These are phyloP conservation scores for Corchorus olitorius DNA, from an alignment of 345 rosid species.

Conservation along the genomic window DNA sequence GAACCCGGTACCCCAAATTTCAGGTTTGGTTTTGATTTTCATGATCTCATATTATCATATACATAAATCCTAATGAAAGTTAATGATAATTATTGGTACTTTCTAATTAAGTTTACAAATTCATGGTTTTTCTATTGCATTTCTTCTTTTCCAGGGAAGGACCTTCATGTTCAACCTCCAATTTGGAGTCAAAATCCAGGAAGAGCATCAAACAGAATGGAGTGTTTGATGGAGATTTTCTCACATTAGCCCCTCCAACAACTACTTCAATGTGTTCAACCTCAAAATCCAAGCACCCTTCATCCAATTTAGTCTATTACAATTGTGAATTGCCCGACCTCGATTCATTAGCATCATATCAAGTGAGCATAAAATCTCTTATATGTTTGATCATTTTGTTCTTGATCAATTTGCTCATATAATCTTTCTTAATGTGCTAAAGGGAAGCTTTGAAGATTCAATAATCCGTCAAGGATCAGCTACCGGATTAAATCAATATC, in stretches of 20 bases:
- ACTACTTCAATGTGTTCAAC: conserved; percentile 16
- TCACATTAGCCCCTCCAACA: conserved; percentile 50
- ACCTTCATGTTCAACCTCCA: conserved; percentile 31
- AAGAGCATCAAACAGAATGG: conserved; percentile 29
- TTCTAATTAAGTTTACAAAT: neutral
- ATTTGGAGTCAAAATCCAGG: conserved; percentile 31
- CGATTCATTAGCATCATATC: conserved; percentile 26
- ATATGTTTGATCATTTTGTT: neutral
- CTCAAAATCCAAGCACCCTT: conserved; percentile 30
- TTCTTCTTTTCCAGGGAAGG: conserved; percentile 36
- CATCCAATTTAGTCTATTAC: conserved; percentile 25
- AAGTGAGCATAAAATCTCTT: conserved; percentile 37
- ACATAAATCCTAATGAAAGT: neutral
- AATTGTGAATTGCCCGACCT: conserved; percentile 31
- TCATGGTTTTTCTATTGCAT: neutral
- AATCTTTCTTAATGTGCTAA: neutral
- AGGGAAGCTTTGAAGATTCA: conserved; percentile 40
- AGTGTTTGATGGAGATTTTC: conserved; percentile 39
- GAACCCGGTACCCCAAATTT: conserved; percentile 23
- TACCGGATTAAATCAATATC: conserved; percentile 23
- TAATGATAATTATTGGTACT: neutral
- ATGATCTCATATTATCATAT: neutral
- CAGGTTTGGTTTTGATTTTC: conserved; percentile 38
- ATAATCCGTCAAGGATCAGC: conserved; percentile 17
- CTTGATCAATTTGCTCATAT: neutral